A percentile compares a stretch with the other conserved stretches of the same genome.
Evolutionary conservation across 768 basidiomycete genomes (phyloP).

Genomic region (Podaxis carcinomalis): DNA sequence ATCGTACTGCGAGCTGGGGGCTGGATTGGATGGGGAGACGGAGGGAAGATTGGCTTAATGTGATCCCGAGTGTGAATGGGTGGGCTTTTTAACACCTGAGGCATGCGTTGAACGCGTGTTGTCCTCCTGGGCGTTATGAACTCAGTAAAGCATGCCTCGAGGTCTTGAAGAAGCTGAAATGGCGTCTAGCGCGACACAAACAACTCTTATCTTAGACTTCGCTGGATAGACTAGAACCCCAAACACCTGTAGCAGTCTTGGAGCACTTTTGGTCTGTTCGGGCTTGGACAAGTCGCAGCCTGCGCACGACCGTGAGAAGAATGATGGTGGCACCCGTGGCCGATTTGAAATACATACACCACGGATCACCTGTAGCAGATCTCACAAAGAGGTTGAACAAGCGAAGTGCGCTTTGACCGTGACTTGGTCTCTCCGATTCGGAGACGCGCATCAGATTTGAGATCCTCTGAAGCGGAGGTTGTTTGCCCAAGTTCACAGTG

Average conservation of each 20-base stretch:
- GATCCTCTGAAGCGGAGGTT: background rate
- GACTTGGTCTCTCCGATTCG: background rate
- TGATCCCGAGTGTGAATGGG: background rate
- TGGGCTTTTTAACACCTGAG: background rate
- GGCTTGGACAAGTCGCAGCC: background rate
- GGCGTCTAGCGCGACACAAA: no score
- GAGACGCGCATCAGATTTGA: background rate
- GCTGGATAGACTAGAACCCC: no score
- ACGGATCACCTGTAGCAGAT: background rate
- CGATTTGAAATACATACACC: background rate
- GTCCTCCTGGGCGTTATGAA: background rate
- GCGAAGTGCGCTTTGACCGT: background rate
- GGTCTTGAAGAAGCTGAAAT: no score
- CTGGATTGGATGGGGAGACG: background rate
- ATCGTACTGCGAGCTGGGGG: background rate
- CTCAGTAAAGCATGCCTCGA: background rate
- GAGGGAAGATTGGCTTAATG: background rate
- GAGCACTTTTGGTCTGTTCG: background rate
- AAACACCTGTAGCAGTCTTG: no score
- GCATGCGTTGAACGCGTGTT: background rate
- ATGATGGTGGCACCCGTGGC: background rate
- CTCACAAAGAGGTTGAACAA: background rate
- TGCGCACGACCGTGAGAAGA: background rate
- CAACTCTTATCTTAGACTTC: no score
- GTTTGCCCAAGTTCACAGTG: no score